phyloP scores from a whole-genome alignment of 441 rosid species.

The Eruca vesicaria region DNA sequence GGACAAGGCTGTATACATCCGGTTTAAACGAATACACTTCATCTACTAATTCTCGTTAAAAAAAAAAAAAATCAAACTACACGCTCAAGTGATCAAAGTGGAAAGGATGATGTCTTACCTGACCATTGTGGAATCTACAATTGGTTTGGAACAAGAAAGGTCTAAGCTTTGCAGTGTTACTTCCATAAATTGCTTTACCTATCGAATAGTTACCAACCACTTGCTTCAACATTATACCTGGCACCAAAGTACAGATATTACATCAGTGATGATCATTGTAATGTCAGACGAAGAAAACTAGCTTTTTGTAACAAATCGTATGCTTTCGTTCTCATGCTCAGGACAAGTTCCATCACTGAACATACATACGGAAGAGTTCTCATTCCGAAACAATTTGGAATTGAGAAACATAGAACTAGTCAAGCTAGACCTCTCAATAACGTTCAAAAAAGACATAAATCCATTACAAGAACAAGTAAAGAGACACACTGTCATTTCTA shows the following conservation, averaged over 20 bases:
- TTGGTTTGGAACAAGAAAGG: conserved; percentile 42
- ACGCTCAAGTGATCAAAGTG: neutral
- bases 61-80: neutral
- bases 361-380: neutral
- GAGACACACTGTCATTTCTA: neutral
- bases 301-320: neutral
- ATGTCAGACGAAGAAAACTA: neutral
- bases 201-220: conserved; percentile 41
- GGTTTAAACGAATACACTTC: neutral
- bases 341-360: neutral
- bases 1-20: neutral
- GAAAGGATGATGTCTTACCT: conserved; percentile 36
- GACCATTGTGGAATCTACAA: conserved; percentile 48
- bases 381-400: neutral
- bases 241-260: neutral
- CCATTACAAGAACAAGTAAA: neutral
- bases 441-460: neutral
- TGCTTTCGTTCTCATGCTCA: neutral
- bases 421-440: neutral
- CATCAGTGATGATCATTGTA: too few relatives aligned
- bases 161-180: conserved; percentile 39
- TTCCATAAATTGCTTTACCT: conserved; percentile 24
- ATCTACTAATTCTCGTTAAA: neutral
- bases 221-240: conserved; percentile 53
- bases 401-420: neutral